Evolutionary conservation across 2,329 filamentous ascomycete genomes (phyloP), one percentile per base, ranked within the genome.

Genomic region (Verticillium longisporum): DNA sequence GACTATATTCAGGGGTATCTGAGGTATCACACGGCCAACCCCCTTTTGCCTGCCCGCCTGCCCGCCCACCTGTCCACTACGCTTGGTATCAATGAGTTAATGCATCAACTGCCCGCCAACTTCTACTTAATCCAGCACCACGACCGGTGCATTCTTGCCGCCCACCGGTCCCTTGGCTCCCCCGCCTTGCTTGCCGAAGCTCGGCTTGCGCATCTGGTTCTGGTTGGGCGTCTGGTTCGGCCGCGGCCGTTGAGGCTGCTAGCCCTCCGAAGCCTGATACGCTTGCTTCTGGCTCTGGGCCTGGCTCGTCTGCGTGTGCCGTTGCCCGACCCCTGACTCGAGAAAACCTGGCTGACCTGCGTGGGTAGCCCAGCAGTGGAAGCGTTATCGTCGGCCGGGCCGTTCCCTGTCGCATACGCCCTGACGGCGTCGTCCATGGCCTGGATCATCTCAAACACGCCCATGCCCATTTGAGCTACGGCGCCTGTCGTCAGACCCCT

Each of bases 351-450:
- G 31, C 62, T 63, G 9, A 45, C 37, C 34, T 64, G 64, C 11
- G 64, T 63, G 14, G 59, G 57, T 7, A 56, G 32, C 10, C 56
- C 63, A 14, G 60, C 58, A 13, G 57, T 57, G 10, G 63, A 59
- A 9, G 61, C 41, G 15, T 36, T 31, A 59, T 61, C 18, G 63
- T 60, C 41, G 61, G 62, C 15, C 55, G 61, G 37, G 32, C 59
- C 41, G 60, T 59, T 21, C 64, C 63, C 57, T 64, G 67, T 45
- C 76, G 60, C 14, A 68, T 78, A 60, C 3, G 72, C 68, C 53
- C 77, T 73, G 33, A 85, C 66, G 14, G 74, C 75, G 18, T 79
- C 77, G 67, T 85, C 80, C 9, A 83, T 72, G 18, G 76, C 75
- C 55, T 71, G 70, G 32, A 86, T 72, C 65, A 85, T 71, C 60